Conservation (phyloP, 1,139 yeast genomes). For the Spathaspora sp. region DNA sequence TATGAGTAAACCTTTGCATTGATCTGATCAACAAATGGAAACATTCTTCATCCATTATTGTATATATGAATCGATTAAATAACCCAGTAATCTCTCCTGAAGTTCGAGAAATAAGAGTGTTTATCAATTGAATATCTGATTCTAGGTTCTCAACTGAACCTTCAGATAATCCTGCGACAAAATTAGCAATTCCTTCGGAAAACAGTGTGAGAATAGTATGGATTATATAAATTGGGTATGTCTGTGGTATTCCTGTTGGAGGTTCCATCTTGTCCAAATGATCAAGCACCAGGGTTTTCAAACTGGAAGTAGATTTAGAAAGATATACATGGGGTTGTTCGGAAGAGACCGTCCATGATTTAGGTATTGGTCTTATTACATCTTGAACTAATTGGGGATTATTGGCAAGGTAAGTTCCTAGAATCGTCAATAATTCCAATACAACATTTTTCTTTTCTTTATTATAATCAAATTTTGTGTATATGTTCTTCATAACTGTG, state of each 20-base stretch:
- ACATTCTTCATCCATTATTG: slow-evolving; percentile 66
- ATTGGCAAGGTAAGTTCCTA: slow-evolving; percentile 29
- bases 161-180: slow-evolving; percentile 44
- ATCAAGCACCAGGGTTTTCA: slow-evolving; percentile 64
- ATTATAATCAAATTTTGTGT: slow-evolving; percentile 61
- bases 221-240: slow-evolving; percentile 63
- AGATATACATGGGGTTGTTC: slow-evolving; percentile 15
- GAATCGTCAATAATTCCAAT: slow-evolving; percentile 54
- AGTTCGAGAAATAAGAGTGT: slow-evolving; percentile 39
- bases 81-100: slow-evolving; percentile 49
- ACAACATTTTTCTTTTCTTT: slow-evolving; percentile 59
- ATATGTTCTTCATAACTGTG: slow-evolving; percentile 50
- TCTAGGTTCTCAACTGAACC: slow-evolving; percentile 28
- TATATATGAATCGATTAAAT: slow-evolving; percentile 55
- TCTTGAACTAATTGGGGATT: slow-evolving; percentile 38
- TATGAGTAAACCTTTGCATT: slow-evolving; percentile 76
- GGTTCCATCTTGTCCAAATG: slow-evolving; percentile 77
- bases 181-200: slow-evolving; percentile 68
- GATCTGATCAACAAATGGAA: slow-evolving; percentile 67
- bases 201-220: slow-evolving; percentile 53
- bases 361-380: slow-evolving; percentile 25
- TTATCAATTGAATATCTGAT: slow-evolving; percentile 37
- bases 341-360: slow-evolving; percentile 6
- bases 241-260: slow-evolving; percentile 56
- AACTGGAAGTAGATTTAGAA: slow-evolving; percentile 27